Evolutionary conservation across 441 rosid species (phyloP), one percentile per base, ranked within the genome.

Genomic region (Biscutella auriculata): DNA sequence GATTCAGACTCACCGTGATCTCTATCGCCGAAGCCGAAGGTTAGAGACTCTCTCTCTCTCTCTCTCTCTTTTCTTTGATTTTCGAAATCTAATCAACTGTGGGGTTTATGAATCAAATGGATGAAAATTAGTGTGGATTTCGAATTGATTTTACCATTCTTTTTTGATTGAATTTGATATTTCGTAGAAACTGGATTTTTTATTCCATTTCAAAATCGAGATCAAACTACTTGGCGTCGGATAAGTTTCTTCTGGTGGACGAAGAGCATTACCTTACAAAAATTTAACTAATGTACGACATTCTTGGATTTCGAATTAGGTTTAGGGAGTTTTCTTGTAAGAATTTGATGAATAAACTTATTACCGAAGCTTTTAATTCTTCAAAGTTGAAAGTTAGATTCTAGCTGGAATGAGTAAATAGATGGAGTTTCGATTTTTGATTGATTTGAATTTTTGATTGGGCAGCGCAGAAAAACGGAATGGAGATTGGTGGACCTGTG

Each of bases 1-100:
- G 95, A 42, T 82, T 87, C 56, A 74, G 92, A 40, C 92, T 90
- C 73, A 71, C 89, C 33, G 69, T 84, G 6, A 76, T 90, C 70
- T 79, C 95, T 50, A 78, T 87, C 48, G 86, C 86, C 53, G 83
- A 87, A 74, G 44, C 77, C 6, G 83, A 87, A 67, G 92, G 97
- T 87, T 62, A 56, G 13, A 6, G 53, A 59, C 65, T 14, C 32
- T 30, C 33, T 33, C 23, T 8, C 43, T 30, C 10, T 26, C 11
- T 9, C 51, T 10, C 19, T 23, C 32, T 29, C 28, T 30, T 42
- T 30, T 49, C 37, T 14, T 63, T 12, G 51, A 29, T 43, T 29
- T 27, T 50, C 29, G 5, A 1, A 23, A 15, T 15, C 17, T 53
- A 25, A 29, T 48, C 14, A 9, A 29, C 13, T 12, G 17, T 48